Base-by-base conservation (phyloP, 768 basidiomycete genomes). In the Termitomyces sp. region DNA sequence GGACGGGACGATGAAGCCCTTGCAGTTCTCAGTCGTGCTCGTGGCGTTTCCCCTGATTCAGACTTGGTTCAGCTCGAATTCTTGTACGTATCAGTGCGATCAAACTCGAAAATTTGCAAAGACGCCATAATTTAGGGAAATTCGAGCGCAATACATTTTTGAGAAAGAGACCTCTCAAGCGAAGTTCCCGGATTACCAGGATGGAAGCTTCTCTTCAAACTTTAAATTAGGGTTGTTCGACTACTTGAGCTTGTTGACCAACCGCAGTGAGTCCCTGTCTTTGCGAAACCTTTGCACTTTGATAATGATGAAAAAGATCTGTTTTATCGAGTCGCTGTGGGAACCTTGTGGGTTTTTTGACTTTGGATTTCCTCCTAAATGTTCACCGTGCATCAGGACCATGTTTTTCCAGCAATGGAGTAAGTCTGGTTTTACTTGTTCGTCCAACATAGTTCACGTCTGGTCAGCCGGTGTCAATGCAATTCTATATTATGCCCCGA, bases 401-500 rank as follows among this genome's bases (percentile, higher is more conserved):
- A 92, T 86, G 88, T 87, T 85, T 74, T 90, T 88, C 77, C 89
- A 90, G 67, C 88, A 90, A 70, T 90, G 88, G 87, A 89, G 87
- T 68, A 58, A 57, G 71, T 67, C 5, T 4, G 38, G 13, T 52
- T 18, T 28, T 40, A 32, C 30, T 53, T 6, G 3, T 6, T 26
- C 28, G 20, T 12, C 40, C 18, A 24, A 24, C 10, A 14, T 38
- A 26, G 28, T 30, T 53, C 30, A 30, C 18, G 33, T 4, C 42
- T 56, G 48, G 28, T 64, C 56, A 75, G 73, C 75, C 32, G 90
- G 88, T 60, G 78, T 88, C 64, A 88, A 89, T 62, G 86, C 83
- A 6, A 86, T 89, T 62, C 71, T 90, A 52, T 90, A 90, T 74
- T 90, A 90, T 63, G 88, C 88, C 0, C 89, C 86, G 3, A 77